A percentile compares a stretch with the other conserved stretches of the same genome.
These are phyloP conservation scores for Daldinia caldariorum DNA, from an alignment of 495 filamentous ascomycete species.

Conservation along the genomic window DNA sequence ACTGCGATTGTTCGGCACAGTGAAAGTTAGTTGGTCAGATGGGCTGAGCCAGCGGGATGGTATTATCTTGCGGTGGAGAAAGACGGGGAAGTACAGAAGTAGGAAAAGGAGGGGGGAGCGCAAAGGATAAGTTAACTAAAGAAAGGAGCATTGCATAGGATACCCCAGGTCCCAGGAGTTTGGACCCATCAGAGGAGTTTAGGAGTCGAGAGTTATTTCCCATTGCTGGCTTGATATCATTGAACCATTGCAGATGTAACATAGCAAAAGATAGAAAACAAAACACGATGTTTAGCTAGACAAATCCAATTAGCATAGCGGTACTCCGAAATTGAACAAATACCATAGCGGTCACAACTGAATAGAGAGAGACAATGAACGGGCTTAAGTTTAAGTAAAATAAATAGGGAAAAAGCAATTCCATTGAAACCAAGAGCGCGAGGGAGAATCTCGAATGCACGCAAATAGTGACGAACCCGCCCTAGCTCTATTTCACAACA, in stretches of 20 bases:
- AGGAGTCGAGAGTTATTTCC: background rate
- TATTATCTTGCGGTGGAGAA: background rate
- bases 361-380: background rate
- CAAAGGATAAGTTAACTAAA: background rate
- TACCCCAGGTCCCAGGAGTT: background rate
- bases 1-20: too few species aligned
- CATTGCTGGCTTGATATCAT: background rate
- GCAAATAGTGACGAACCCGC: constrained; percentile 47
- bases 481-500: constrained; percentile 45
- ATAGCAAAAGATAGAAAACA: too few species aligned
- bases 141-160: background rate
- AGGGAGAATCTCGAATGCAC: constrained; percentile 40
- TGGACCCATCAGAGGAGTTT: background rate
- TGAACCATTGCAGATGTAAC: background rate
- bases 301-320: background rate
- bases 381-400: background rate
- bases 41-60: too few species aligned
- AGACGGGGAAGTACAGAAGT: background rate
- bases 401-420: constrained; percentile 28
- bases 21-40: too few species aligned
- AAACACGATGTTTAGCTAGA: background rate
- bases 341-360: constrained; percentile 13
- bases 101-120: background rate
- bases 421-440: constrained; percentile 26
- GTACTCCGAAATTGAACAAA: background rate